Conservation (phyloP, 176 grass and related monocot genomes). For the Chloris gayana region DNA sequence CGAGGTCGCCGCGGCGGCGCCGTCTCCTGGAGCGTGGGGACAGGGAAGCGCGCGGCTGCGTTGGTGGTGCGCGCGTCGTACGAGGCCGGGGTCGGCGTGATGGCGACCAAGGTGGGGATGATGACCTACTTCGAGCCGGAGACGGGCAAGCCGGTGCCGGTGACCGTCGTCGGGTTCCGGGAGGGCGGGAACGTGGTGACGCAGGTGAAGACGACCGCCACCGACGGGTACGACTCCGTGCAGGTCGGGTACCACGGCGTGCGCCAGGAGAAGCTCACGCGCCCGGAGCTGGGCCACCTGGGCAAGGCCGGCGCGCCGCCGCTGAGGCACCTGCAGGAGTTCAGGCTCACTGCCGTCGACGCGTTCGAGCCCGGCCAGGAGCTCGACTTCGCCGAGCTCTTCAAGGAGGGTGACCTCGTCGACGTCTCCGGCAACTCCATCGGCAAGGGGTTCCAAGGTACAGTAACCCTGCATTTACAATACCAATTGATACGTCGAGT, state of each 20-base stretch:
- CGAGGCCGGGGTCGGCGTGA: constrained; percentile 78
- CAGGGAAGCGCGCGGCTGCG: background rate
- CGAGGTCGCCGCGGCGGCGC: constrained; percentile 4
- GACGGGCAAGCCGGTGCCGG: constrained; percentile 65
- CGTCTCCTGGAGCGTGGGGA: background rate
- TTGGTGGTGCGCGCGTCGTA: constrained; percentile 48
- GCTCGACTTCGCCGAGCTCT: constrained; percentile 70
- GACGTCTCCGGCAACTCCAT: constrained; percentile 90
- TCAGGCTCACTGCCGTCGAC: constrained; percentile 70
- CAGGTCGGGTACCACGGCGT: constrained; percentile 93
- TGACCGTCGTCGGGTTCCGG: constrained; percentile 85
- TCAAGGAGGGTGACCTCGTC: constrained; percentile 92
- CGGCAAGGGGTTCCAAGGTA: constrained; percentile 99
- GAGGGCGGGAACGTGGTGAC: constrained; percentile 89
- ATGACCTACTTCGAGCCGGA: constrained; percentile 87
- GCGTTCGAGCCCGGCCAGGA: constrained; percentile 70
- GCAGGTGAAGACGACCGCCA: constrained; percentile 80
- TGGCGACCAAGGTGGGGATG: constrained; percentile 97
- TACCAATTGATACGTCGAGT: too few species aligned
- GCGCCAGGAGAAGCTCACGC: constrained; percentile 87
- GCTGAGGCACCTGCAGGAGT: constrained; percentile 87
- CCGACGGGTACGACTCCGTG: constrained; percentile 87
- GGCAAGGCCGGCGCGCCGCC: constrained; percentile 81
- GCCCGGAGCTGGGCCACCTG: constrained; percentile 90
- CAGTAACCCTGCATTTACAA: background rate